Conservation (phyloP, 2,329 filamentous ascomycete genomes). For the Hymenoscyphus albidus region DNA sequence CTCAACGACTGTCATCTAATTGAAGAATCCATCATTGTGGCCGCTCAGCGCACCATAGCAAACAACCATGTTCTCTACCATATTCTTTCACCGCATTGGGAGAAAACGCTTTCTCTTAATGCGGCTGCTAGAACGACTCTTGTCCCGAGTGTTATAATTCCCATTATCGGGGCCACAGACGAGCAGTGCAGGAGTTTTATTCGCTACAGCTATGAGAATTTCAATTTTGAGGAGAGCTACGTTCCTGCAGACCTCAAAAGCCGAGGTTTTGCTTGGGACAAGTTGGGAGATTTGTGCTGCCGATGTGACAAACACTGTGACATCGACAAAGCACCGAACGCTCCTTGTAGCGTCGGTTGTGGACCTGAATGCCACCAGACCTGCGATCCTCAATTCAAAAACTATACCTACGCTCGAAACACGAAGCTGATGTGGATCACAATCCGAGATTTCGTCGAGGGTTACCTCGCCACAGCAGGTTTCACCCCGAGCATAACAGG, state of each 20-base stretch:
- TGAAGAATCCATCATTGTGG: slow-evolving; percentile 47
- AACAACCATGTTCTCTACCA: slow-evolving; percentile 43
- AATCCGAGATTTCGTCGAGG: slow-evolving; percentile 41
- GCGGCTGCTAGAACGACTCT: slow-evolving; percentile 43
- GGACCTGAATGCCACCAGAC: not conserved
- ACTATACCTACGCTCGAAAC: slow-evolving; percentile 47
- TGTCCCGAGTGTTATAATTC: slow-evolving; percentile 43
- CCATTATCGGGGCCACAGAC: slow-evolving; percentile 41
- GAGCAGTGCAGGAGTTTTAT: slow-evolving; percentile 39
- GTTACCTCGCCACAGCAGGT: slow-evolving; percentile 35
- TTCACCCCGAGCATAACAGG: slow-evolving; percentile 29
- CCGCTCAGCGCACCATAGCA: slow-evolving; percentile 41
- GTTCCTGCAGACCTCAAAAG: slow-evolving; percentile 43
- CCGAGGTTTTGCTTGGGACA: slow-evolving; percentile 42
- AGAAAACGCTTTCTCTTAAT: slow-evolving; percentile 48
- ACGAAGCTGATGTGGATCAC: slow-evolving; percentile 43
- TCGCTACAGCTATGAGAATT: slow-evolving; percentile 41
- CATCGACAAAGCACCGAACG: not conserved
- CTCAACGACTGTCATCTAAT: slow-evolving; percentile 44
- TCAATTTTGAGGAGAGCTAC: slow-evolving; percentile 40
- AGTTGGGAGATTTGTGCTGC: slow-evolving; percentile 22
- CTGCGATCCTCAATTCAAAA: slow-evolving; percentile 40
- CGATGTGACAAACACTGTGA: not conserved
- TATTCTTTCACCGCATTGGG: slow-evolving; percentile 46
- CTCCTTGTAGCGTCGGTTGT: not conserved